Evolutionary conservation across 2,329 filamentous ascomycete species (phyloP), one percentile per base, ranked within the genome.

Genomic region (Fusarium haematococcum): DNA sequence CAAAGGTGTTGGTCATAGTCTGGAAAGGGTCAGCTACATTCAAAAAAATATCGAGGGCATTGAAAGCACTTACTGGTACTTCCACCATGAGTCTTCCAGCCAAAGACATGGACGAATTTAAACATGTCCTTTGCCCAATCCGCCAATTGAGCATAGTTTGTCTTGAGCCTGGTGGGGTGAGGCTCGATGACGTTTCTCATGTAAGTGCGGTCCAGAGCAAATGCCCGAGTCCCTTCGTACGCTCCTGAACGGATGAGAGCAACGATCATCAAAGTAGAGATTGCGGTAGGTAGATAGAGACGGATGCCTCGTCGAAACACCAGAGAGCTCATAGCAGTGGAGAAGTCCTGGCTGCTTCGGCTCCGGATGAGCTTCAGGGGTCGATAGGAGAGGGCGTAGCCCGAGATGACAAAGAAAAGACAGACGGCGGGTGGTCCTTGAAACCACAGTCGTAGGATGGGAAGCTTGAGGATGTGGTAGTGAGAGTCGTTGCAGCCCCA

Each of bases 361-460:
- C 74, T 81, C 50, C 85, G 84, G 27, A 83, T 79, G 58, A 88
- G 82, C 70, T 85, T 87, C n/a, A 90, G 75, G 1, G 88, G 86
- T 54, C 85, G 85, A 65, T 91, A 85, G 33, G 86, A 88, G 14
- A 92, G 83, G 4, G 89, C 90, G 79, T 91, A 91, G 23, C 90
- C 90, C 1, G 88, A 90, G 52, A 91, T 88, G 76, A 91, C 86
- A 77, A 91, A 91, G 83, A 92, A 92, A 73, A 91, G 81, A 79
- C 86, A 88, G 43, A 91, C 89, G 75, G 88, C 89, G 0, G 88
- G 86, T 4, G 87, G 88, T 1, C 88, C 89, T 61, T 87, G 86
- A 77, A 87, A 90, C 67, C 88, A 83, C 5, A 91, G 81, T 16
- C 89, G 84, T 20, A 91, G 64, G 69, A 90, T 85, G 9, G 89